Percentiles rank a stretch among this genome's conserved stretches.
phyloP scores from a whole-genome alignment of 176 grass and related monocot species.

The Aechmea fasciata region DNA sequence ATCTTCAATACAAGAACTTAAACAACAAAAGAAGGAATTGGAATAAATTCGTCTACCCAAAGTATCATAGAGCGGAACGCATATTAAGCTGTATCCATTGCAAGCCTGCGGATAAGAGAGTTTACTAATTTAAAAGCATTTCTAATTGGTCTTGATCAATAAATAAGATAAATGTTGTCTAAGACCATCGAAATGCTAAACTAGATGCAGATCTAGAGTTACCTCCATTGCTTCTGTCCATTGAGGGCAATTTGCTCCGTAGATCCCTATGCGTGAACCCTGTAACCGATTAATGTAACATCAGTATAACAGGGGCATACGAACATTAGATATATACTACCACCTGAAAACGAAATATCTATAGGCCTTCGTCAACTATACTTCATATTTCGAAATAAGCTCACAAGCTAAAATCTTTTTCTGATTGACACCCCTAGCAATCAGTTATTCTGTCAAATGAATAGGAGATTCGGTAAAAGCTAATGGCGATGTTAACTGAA shows the following conservation, averaged over 20 bases:
- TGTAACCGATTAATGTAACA: conserved; percentile 23
- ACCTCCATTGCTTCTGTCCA: conserved; percentile 94
- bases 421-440: no score
- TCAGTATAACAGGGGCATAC: conserved; percentile 1
- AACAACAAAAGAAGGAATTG: background rate
- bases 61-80: conserved; percentile 89
- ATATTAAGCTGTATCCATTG: conserved; percentile 71
- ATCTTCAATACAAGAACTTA: background rate
- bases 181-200: background rate
- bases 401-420: no score
- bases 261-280: conserved; percentile 77
- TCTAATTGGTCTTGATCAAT: background rate
- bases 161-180: background rate
- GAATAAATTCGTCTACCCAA: conserved; percentile 37
- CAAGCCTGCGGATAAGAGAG: conserved; percentile 59
- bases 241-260: conserved; percentile 87
- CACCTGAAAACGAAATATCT: no score
- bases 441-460: background rate
- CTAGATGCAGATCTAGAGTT: background rate
- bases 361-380: no score
- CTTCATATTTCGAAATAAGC: no score
- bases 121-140: background rate
- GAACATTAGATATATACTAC: conserved; percentile 3
- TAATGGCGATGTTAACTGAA: background rate
- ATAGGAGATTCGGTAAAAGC: background rate